These are phyloP conservation scores for Filobasidium floriforme DNA, from an alignment of 768 basidiomycete genomes.

Conservation along the genomic window DNA sequence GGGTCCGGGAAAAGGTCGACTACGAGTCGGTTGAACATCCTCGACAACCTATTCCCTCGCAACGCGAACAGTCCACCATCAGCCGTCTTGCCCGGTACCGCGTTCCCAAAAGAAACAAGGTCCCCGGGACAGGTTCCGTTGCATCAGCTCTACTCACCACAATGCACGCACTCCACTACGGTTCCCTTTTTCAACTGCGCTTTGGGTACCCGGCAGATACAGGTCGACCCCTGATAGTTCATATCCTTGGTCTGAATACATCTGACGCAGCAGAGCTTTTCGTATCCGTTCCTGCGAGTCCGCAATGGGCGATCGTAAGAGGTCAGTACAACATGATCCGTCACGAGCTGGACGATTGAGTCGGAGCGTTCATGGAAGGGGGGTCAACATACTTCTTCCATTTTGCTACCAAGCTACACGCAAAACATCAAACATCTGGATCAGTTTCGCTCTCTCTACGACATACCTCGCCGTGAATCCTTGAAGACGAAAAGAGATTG, in stretches of 20 bases:
- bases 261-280: constrained; percentile 91
- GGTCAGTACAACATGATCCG: not conserved
- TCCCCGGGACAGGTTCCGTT: too few relatives aligned
- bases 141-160: constrained; percentile 74
- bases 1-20: not conserved
- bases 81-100: not conserved
- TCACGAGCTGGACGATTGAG: not conserved
- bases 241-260: constrained; percentile 97
- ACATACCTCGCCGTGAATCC: too few relatives aligned
- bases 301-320: not conserved
- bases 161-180: constrained; percentile 92
- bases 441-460: not conserved
- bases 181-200: constrained; percentile 81
- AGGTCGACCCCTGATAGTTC: constrained; percentile 98
- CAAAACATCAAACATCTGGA: constrained; percentile 2
- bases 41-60: not conserved
- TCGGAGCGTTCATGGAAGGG: too few relatives aligned
- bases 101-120: too few relatives aligned
- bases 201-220: constrained; percentile 95
- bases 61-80: not conserved
- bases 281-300: constrained; percentile 63
- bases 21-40: constrained; percentile 7
- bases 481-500: too few relatives aligned
- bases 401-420: constrained; percentile 79
- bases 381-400: constrained; percentile 72